Percentiles rank a stretch among this genome's conserved stretches.
phyloP scores from a whole-genome alignment of 129 eudicot species.

The Escallonia rubra region DNA sequence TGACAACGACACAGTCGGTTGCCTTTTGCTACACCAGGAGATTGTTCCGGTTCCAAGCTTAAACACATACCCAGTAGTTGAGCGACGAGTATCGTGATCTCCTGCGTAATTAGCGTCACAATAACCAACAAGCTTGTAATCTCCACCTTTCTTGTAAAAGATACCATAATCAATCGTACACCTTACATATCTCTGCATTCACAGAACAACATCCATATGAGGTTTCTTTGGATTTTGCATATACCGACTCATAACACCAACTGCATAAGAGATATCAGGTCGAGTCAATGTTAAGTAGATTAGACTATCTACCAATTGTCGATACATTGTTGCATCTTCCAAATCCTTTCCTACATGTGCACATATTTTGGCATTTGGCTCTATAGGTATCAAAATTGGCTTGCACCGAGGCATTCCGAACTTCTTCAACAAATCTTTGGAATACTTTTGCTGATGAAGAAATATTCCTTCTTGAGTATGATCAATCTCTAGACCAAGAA shows the following conservation, averaged over 20 bases:
- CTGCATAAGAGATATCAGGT: neutral
- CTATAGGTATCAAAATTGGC: neutral
- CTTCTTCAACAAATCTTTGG: neutral
- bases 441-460: too few relatives aligned
- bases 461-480: too few relatives aligned
- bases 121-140: too few relatives aligned
- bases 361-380: neutral
- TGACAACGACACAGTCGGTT: neutral
- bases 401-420: neutral
- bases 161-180: neutral
- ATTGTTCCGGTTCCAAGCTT: neutral
- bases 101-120: too few relatives aligned
- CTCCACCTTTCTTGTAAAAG: too few relatives aligned
- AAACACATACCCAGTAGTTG: constrained; percentile 2
- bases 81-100: neutral
- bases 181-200: neutral
- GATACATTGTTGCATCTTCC: constrained; percentile 4
- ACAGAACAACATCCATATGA: neutral
- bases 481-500: too few relatives aligned
- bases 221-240: too few relatives aligned
- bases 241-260: too few relatives aligned
- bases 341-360: neutral
- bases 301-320: neutral
- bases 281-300: neutral
- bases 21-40: neutral